phyloP scores from a whole-genome alignment of 441 rosid species.

The Biscutella laevigata region DNA sequence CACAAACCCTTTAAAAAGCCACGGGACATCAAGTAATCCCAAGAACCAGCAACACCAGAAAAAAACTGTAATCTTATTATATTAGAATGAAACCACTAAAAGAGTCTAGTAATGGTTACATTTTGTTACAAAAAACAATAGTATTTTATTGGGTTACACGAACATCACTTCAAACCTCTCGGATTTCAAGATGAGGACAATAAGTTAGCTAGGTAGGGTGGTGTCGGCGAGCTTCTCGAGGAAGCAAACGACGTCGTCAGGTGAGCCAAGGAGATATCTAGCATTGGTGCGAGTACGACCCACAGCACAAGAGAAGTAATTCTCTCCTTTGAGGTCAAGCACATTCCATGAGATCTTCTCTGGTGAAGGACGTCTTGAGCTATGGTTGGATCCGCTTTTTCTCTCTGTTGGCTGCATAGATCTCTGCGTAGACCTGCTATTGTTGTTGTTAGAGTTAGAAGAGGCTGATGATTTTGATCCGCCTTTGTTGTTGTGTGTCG shows the following conservation, averaged over 20 bases:
- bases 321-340: slow-evolving; percentile 93
- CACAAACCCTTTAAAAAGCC: too few relatives aligned
- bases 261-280: slow-evolving; percentile 60
- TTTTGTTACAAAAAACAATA: slow-evolving; percentile 10
- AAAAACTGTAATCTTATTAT: too few relatives aligned
- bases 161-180: slow-evolving; percentile 1
- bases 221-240: slow-evolving; percentile 53
- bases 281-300: slow-evolving; percentile 84
- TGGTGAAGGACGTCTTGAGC: slow-evolving; percentile 41
- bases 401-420: slow-evolving; percentile 45
- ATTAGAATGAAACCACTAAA: slow-evolving; percentile 18
- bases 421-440: slow-evolving; percentile 33
- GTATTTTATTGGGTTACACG: slow-evolving; percentile 14
- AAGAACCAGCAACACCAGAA: too few relatives aligned
- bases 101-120: slow-evolving; percentile 17
- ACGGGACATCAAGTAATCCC: too few relatives aligned
- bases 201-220: slow-evolving; percentile 14
- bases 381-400: slow-evolving; percentile 36
- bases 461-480: slow-evolving; percentile 51
- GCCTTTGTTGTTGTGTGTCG: slow-evolving; percentile 37
- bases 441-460: slow-evolving; percentile 30
- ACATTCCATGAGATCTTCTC: slow-evolving; percentile 88
- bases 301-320: slow-evolving; percentile 94
- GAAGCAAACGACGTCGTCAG: slow-evolving; percentile 75
- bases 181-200: slow-evolving; percentile 3